Conservation (phyloP, 2,329 filamentous ascomycete species). For the Metarhizium anisopliae region DNA sequence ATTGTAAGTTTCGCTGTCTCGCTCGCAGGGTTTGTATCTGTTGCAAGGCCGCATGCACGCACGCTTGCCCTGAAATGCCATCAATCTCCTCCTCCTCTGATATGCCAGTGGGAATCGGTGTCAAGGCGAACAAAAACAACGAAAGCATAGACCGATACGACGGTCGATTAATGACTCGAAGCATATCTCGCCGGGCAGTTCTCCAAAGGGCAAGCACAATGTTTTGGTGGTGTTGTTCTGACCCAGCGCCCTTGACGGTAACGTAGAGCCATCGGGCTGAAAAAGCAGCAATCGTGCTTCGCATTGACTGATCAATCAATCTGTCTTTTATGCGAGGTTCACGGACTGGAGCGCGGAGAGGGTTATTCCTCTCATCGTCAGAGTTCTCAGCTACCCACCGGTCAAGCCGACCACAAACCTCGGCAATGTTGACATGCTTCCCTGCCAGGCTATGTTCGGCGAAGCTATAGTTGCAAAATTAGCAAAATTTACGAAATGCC, state of each 20-base stretch:
- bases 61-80: conserved; percentile 29
- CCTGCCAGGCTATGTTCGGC: conserved; percentile 16
- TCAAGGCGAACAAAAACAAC: conserved; percentile 29
- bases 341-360: conserved; percentile 7
- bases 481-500: neutral
- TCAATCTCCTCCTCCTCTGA: conserved; percentile 31
- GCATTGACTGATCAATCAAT: conserved; percentile 16
- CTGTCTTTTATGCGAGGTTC: conserved; percentile 7
- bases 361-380: neutral
- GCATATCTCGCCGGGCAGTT: conserved; percentile 26
- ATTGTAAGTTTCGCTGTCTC: conserved; percentile 28
- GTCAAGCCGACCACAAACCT: conserved; percentile 23
- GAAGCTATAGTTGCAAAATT: conserved; percentile 10
- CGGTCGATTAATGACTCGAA: conserved; percentile 29
- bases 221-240: conserved; percentile 7
- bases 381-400: conserved; percentile 22
- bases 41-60: conserved; percentile 30
- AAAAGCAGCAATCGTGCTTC: conserved; percentile 19
- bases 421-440: conserved; percentile 21
- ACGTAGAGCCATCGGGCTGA: conserved; percentile 21
- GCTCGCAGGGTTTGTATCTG: conserved; percentile 30
- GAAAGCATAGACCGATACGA: conserved; percentile 32
- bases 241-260: conserved; percentile 3
- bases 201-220: conserved; percentile 23
- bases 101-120: conserved; percentile 29